Evolutionary conservation across 306 rosid genomes (phyloP).

Genomic region (Hippophae gyantsensis): DNA sequence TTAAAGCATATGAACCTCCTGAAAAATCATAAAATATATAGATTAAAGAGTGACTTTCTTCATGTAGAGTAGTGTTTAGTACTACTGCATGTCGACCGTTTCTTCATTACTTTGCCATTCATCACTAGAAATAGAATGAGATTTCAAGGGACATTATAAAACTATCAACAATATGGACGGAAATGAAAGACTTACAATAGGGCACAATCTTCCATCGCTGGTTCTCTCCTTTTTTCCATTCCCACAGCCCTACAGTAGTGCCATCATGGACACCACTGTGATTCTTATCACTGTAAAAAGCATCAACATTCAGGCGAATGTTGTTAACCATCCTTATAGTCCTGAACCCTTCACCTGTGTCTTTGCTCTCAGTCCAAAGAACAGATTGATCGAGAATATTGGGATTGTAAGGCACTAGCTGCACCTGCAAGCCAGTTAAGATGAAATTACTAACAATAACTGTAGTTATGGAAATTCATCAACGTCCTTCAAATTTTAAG

Average conservation of each 20-base stretch:
- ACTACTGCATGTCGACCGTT: no score
- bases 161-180: no score
- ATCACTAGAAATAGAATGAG: no score
- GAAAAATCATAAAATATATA: no score
- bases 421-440: slow-evolving; percentile 45
- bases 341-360: slow-evolving; percentile 53
- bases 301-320: slow-evolving; percentile 63
- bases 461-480: not conserved
- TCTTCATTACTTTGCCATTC: no score
- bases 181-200: slow-evolving; percentile 39
- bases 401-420: slow-evolving; percentile 44
- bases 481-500: not conserved
- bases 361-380: slow-evolving; percentile 74
- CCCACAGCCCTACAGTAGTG: slow-evolving; percentile 63
- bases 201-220: slow-evolving; percentile 69
- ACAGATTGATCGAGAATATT: slow-evolving; percentile 60
- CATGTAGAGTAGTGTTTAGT: no score
- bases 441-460: not conserved
- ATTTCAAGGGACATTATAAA: no score
- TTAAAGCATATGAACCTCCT: no score
- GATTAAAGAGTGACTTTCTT: no score
- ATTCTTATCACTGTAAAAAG: slow-evolving; percentile 60
- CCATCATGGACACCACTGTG: slow-evolving; percentile 84
- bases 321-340: slow-evolving; percentile 81
- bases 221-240: slow-evolving; percentile 77